Evolutionary conservation across 2,329 filamentous ascomycete genomes (phyloP), one percentile per base, ranked within the genome.

Genomic region (Xylaria arbuscula): DNA sequence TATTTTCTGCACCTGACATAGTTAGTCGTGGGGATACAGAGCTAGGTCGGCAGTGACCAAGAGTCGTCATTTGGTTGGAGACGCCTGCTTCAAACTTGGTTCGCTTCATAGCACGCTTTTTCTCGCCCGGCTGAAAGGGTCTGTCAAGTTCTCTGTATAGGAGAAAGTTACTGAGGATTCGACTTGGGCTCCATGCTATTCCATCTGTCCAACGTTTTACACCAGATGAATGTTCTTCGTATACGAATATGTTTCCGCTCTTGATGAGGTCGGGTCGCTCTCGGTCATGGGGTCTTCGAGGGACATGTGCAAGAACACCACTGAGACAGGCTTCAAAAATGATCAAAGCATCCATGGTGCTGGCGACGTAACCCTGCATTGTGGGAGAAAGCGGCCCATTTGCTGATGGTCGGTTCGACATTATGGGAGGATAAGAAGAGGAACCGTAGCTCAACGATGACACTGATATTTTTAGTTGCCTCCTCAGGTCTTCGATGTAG

Each of bases 141-240:
- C 91, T 89, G 70, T 92, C 88, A 51, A 97, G 86, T 78, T 97
- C 93, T 36, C 93, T 89, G 76, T 97, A 97, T 73, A 97, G 88
- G 51, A 97, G 86, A 74, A 93, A 97, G 77, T 96, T 96, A 67
- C 91, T 91, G 56, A 95, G 84, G 56, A 97, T 95, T 17, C 92
- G 90, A 79, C 91, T 97, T 0, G 94, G 94, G 73, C 93, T 97
- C 94, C 94, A 98, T 7, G 91, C 90, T 11, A 95, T 89, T 15
- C 94, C 94, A 74, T 98, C 94, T 0, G 94, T 97, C 94, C 94
- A 98, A 64, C 94, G 87, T 82, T 97, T 97, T 81, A 97, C 97
- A 5, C 93, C 93, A 0, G 94, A 97, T 0, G 93, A 90, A 69
- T 93, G 91, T 78, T 97, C 93, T 76, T 97, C 93, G 79, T 97